These are phyloP conservation scores for Adansonia gregorii DNA, from an alignment of 441 rosid species.

Conservation along the genomic window DNA sequence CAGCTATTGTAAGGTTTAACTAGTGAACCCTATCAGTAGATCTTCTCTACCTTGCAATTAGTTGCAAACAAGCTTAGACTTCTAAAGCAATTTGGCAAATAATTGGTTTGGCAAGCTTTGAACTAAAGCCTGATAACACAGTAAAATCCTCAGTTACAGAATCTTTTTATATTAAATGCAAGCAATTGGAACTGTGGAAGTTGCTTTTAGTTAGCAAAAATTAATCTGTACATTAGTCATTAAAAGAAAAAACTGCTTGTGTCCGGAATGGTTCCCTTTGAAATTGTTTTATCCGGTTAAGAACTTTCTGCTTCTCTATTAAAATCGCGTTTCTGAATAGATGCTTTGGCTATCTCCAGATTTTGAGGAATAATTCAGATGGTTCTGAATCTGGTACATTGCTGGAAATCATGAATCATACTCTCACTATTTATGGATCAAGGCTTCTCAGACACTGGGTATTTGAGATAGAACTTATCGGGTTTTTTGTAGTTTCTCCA, in stretches of 20 bases:
- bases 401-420: constrained; percentile 70
- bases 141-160: not conserved
- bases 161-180: not conserved
- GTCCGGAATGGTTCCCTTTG: not conserved
- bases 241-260: not conserved
- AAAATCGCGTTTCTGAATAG: constrained; percentile 29
- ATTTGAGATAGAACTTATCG: constrained; percentile 35
- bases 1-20: not conserved
- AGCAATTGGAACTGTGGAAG: not conserved
- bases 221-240: not conserved
- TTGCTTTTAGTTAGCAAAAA: not conserved
- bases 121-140: not conserved
- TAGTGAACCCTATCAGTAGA: not conserved
- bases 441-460: constrained; percentile 95
- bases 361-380: constrained; percentile 75
- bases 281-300: not conserved
- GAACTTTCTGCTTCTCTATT: constrained; percentile 17
- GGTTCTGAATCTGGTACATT: constrained; percentile 85
- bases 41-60: not conserved
- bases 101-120: not conserved
- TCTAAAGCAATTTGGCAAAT: not conserved
- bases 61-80: not conserved
- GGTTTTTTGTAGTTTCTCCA: constrained; percentile 23
- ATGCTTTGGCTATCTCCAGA: constrained; percentile 46
- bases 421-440: constrained; percentile 84